Conservation (phyloP, 495 filamentous ascomycete species). For the Cercophora samala region DNA sequence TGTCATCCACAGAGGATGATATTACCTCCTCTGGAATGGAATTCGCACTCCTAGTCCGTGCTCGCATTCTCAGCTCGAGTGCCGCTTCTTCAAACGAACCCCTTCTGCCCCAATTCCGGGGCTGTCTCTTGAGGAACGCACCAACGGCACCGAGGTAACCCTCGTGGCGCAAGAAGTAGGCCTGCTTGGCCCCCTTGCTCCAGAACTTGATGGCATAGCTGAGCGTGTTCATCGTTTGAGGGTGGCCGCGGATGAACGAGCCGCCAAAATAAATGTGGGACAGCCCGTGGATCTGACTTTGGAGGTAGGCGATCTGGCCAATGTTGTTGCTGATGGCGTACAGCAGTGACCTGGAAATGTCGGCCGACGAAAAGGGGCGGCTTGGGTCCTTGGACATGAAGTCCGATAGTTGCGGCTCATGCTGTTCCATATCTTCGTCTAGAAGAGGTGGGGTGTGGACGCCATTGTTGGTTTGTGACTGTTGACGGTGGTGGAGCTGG, state of each 20-base stretch:
- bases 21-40: background rate
- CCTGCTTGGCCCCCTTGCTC: conserved; percentile 89
- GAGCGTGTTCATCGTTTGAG: conserved; percentile 95
- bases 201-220: conserved; percentile 96
- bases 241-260: conserved; percentile 92
- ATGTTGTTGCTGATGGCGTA: conserved; percentile 95
- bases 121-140: conserved; percentile 88
- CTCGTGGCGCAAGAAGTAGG: conserved; percentile 93
- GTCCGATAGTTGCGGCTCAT: background rate
- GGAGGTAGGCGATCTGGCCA: conserved; percentile 93
- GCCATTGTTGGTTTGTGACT: conserved; percentile 6
- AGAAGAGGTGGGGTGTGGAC: background rate
- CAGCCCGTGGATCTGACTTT: conserved; percentile 85
- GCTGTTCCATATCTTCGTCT: background rate
- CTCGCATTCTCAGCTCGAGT: conserved; percentile 19
- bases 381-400: conserved; percentile 5
- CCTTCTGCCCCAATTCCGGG: conserved; percentile 84
- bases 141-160: conserved; percentile 96
- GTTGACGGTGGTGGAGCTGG: conserved; percentile 21
- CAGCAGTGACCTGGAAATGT: conserved; percentile 60
- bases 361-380: conserved; percentile 45
- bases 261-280: conserved; percentile 97
- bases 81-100: conserved; percentile 58
- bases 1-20: background rate
- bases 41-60: conserved; percentile 7